These are phyloP conservation scores for Cryptococcus depauperatus DNA, from an alignment of 1,284 basidiomycete species.

Conservation along the genomic window DNA sequence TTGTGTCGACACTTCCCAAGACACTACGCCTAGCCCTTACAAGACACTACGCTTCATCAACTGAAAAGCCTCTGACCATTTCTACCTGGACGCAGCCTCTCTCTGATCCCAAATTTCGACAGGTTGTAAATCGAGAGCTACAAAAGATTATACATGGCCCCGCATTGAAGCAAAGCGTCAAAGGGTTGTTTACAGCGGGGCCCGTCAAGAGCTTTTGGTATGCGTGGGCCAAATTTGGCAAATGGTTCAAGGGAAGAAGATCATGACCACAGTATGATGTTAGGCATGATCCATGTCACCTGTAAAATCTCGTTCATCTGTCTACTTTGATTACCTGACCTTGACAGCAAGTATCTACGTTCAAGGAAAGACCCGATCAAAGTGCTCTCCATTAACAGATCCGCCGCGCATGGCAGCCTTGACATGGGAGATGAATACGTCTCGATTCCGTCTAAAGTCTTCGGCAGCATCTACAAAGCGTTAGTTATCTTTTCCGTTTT, in stretches of 20 bases:
- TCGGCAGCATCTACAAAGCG: conserved; percentile 73
- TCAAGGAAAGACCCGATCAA: conserved; percentile 57
- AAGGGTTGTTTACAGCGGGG: conserved; percentile 79
- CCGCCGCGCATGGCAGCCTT: conserved; percentile 73
- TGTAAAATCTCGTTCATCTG: background rate
- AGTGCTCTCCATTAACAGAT: conserved; percentile 63
- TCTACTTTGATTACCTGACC: background rate
- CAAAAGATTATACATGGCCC: conserved; percentile 68
- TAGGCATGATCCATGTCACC: too few relatives aligned
- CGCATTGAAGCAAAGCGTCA: conserved; percentile 73
- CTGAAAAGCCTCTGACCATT: background rate
- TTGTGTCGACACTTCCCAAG: conserved; percentile 66
- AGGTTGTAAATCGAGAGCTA: conserved; percentile 59
- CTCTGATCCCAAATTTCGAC: conserved; percentile 54
- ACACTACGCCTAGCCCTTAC: conserved; percentile 45
- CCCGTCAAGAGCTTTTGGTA: conserved; percentile 70
- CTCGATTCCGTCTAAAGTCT: conserved; percentile 76
- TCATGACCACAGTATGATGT: too few relatives aligned
- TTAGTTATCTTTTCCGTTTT: background rate
- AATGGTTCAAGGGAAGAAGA: conserved; percentile 58
- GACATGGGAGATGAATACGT: conserved; percentile 72
- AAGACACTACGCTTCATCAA: conserved; percentile 12
- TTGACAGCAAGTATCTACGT: background rate
- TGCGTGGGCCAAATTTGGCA: conserved; percentile 63
- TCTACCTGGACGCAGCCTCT: conserved; percentile 62